These are phyloP conservation scores for Clarkia xantiana DNA, from an alignment of 345 rosid species.

Conservation along the genomic window DNA sequence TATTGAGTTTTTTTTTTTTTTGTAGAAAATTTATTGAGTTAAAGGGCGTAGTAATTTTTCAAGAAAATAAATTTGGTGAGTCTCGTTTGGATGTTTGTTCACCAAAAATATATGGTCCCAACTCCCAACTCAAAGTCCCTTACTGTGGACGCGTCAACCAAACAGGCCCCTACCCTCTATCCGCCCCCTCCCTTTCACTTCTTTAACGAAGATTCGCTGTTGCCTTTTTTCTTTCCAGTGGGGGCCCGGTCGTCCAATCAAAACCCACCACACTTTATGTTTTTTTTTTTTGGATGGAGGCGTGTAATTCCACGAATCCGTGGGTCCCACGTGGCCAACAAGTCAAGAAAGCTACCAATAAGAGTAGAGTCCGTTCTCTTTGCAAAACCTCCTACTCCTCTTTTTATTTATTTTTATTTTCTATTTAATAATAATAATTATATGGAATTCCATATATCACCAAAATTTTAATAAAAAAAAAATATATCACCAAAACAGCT, in stretches of 20 bases:
- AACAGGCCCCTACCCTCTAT: constrained; percentile 2
- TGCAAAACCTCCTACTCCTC: not conserved
- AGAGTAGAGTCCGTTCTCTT: constrained; percentile 8
- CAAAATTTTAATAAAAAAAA: too few relatives aligned
- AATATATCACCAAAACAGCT: too few relatives aligned
- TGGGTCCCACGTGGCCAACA: constrained; percentile 5
- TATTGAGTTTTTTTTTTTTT: too few relatives aligned
- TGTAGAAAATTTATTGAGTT: too few relatives aligned
- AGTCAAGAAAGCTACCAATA: constrained; percentile 16
- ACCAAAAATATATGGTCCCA: not conserved
- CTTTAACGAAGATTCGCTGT: constrained; percentile 11
- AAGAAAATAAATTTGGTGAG: not conserved
- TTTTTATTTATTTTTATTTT: not conserved
- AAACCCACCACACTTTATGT: not conserved
- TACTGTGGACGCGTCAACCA: constrained; percentile 12
- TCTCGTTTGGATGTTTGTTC: constrained; percentile 7
- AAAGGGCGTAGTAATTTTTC: too few relatives aligned
- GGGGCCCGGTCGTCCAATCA: constrained; percentile 12
- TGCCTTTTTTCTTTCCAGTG: not conserved
- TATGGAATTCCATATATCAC: not conserved
- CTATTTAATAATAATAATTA: not conserved
- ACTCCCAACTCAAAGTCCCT: not conserved
- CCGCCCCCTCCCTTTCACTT: not conserved
- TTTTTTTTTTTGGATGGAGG: constrained; percentile 5
- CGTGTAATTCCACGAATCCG: constrained; percentile 12